Evolutionary conservation across 1,284 basidiomycete genomes (phyloP), one percentile per base, ranked within the genome.

Genomic region (Gymnopus androsaceus): DNA sequence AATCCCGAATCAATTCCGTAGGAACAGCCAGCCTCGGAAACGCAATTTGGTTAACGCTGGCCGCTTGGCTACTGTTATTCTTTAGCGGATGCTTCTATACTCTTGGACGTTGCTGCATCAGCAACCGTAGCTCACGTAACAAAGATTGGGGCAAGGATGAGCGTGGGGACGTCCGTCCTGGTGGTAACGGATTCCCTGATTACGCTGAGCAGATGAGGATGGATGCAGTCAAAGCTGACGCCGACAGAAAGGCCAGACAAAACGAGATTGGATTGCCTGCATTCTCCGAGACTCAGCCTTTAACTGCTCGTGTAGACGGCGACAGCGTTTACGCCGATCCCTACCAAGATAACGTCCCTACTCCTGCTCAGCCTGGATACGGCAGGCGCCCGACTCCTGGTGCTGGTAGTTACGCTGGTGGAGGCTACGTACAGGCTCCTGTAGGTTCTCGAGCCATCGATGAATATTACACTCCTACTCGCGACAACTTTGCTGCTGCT

Each of bases 21-120:
- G 92, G 90, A 1, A 79, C 76, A 0, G 93, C 93, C 0, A 72
- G 76, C 14, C 87, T 94, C 7, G 93, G 93, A 11, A 86, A 79
- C 55, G 89, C 85, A 7, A 82, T 94, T 21, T 95, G 93, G 93
- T 75, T 95, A 49, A 94, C 91, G 1, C 81, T 95, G 33, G 88
- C 84, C 0, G 88, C 92, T 0, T 94, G 90, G 88, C 38, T 94
- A 1, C 75, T 92, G 21, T 75, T 93, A 46, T 91, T 92, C 75
- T 85, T 95, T 69, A 86, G 87, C 45, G 92, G 92, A 17, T 95
- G 92, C 69, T 90, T 92, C 75, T 94, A 85, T 66, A 80, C 85
- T 4, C 64, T 93, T 44, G 92, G 92, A 23, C 79, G 88, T 57
- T 94, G 92, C 65, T 95, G 92, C 67, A 80, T 92, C 28, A 70